Conservation (phyloP, 176 grass and related monocot genomes). For the Cenchrus americanus region DNA sequence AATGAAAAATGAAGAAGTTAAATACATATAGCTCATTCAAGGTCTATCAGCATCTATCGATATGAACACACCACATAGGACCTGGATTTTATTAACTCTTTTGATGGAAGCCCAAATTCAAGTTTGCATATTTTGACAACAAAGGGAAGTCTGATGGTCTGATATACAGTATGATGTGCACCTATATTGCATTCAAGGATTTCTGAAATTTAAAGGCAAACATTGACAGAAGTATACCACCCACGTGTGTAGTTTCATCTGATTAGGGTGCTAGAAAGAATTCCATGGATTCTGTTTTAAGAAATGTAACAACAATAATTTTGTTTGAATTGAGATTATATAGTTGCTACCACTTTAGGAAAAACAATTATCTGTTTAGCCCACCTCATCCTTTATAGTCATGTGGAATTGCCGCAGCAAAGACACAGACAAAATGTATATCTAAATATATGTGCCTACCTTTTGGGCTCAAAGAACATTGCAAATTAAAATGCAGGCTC, state of each 20-base stretch:
- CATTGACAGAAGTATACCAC: not conserved
- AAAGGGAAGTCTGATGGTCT: not conserved
- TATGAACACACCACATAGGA: conserved; percentile 1
- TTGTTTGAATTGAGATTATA: conserved; percentile 3
- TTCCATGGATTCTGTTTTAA: not conserved
- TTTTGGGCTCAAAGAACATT: not conserved
- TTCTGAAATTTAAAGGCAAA: not conserved
- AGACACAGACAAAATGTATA: conserved; percentile 8
- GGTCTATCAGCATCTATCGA: conserved; percentile 6
- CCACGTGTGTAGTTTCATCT: too few species aligned
- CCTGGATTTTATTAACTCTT: not conserved
- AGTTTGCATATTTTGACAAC: not conserved
- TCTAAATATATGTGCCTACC: not conserved
- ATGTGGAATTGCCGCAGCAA: not conserved
- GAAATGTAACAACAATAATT: not conserved
- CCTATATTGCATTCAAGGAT: not conserved
- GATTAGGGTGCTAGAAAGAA: not conserved
- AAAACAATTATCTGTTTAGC: not conserved
- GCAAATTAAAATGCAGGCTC: not conserved
- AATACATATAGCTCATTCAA: not conserved
- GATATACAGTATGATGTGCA: not conserved
- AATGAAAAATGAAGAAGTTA: conserved; percentile 3
- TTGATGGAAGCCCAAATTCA: conserved; percentile 16
- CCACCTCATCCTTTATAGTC: not conserved
- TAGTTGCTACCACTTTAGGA: not conserved